Conservation (phyloP, 1,284 basidiomycete species). For the Gymnopus androsaceus region DNA sequence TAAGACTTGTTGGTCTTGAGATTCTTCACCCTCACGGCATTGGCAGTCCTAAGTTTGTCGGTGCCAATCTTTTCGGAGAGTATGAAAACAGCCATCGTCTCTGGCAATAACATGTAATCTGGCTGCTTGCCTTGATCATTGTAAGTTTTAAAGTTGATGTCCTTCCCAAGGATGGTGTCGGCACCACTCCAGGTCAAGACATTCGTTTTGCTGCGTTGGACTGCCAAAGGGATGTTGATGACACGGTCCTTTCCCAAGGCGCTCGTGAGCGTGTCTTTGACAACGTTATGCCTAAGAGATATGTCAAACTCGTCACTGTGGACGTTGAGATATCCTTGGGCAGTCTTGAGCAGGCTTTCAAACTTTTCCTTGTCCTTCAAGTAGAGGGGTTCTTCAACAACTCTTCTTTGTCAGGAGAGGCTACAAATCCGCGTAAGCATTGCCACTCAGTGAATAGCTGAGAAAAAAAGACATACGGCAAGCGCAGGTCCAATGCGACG, state of each 20-base stretch:
- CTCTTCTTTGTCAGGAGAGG: slow-evolving; percentile 11
- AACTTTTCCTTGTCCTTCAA: background rate
- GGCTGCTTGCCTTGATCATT: too few relatives aligned
- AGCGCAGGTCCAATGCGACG: slow-evolving; percentile 28
- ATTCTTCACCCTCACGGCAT: slow-evolving; percentile 5
- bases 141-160: too few relatives aligned
- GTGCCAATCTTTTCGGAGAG: too few relatives aligned
- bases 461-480: slow-evolving; percentile 3
- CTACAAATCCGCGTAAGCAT: slow-evolving; percentile 8
- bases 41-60: background rate
- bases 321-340: slow-evolving; percentile 4
- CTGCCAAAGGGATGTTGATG: slow-evolving; percentile 12
- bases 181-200: slow-evolving; percentile 17
- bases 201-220: slow-evolving; percentile 11
- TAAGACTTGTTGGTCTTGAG: slow-evolving; percentile 12
- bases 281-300: slow-evolving; percentile 15
- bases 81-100: too few relatives aligned
- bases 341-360: background rate
- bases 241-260: background rate
- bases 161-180: slow-evolving; percentile 11
- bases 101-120: too few relatives aligned
- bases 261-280: slow-evolving; percentile 3
- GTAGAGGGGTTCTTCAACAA: background rate
- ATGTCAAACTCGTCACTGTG: slow-evolving; percentile 8
- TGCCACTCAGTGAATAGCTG: background rate